Evolutionary conservation across 495 filamentous ascomycete species (phyloP), one percentile per base, ranked within the genome.

Genomic region (Podospora australis): DNA sequence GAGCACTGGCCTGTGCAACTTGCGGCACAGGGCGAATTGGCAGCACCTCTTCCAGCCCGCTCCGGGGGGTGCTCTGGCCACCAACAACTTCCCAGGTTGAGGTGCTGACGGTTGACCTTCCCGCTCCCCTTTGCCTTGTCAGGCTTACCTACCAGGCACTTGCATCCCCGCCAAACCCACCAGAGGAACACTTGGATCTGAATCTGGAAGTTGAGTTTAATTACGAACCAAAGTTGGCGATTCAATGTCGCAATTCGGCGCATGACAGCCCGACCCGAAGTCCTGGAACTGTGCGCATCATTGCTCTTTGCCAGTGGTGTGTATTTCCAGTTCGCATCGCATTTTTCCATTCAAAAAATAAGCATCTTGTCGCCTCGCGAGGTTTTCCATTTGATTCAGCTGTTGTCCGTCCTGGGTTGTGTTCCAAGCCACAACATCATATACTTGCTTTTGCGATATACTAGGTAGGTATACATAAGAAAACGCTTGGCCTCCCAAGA

Each of bases 1-100:
- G 57, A 61, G 60, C 57, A 63, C 63, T 58, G 58, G 56, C 56
- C 43, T 46, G 44, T 39, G 24, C 42, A 19, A 36, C 26, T 34
- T 51, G 45, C 50, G 52, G 52, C 49, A 50, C 46, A 51, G 50
- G 39, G 46, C 32, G 38, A 46, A 56, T 46, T 38, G 46, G 45
- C 30, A 44, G 16, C 21, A n/a, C n/a, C n/a, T n/a, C n/a, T n/a
- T n/a, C n/a, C n/a, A n/a, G n/a, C n/a, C n/a, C n/a, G n/a, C n/a
- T 50, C 32, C 52, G 48, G 49, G 58, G 53, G 55, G 51, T 39
- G 22, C 28, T 39, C 26, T 24, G 47, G 44, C 49, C 29, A 20
- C 14, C 23, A 21, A 19, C 35, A 54, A 48, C 30, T 54, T 49
- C 45, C 10, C 21, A 21, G 22, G 22, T 23, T 24, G 6, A 30